Percentiles rank a stretch among this genome's conserved stretches.
Conservation (phyloP, 352 stramenopile species). For the Phytophthora chlamydospora region DNA sequence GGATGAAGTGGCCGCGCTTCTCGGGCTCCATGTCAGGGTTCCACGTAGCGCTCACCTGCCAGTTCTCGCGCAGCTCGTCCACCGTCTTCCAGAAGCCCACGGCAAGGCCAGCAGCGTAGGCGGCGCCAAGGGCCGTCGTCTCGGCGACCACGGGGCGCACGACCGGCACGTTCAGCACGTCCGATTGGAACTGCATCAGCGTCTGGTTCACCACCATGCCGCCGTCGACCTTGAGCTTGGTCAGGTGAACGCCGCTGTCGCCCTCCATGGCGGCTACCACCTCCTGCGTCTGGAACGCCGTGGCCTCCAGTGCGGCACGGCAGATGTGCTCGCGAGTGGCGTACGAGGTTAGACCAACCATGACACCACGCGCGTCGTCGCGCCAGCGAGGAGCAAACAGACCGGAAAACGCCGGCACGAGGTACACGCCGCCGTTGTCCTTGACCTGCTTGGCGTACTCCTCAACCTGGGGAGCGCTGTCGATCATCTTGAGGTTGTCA, state of each 20-base stretch:
- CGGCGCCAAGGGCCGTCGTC: slow-evolving; percentile 98
- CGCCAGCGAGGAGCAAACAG: slow-evolving; percentile 98
- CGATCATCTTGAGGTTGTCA: slow-evolving; percentile 98
- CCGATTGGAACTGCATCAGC: slow-evolving; percentile 99
- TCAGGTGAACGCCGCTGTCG: slow-evolving; percentile 90
- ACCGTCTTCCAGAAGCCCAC: slow-evolving; percentile 95
- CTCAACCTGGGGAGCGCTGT: slow-evolving; percentile 89
- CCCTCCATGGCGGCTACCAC: slow-evolving; percentile 95
- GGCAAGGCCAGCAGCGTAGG: slow-evolving; percentile 96
- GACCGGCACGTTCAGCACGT: slow-evolving; percentile 95
- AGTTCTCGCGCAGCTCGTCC: slow-evolving; percentile 86
- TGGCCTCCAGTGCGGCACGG: slow-evolving; percentile 95
- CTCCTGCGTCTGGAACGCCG: slow-evolving; percentile 96
- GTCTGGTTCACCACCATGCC: slow-evolving; percentile 97
- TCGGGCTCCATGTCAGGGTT: slow-evolving; percentile 71
- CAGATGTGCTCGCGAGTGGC: slow-evolving; percentile 96
- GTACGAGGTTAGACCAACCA: slow-evolving; percentile 96
- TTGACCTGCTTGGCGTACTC: slow-evolving; percentile 82
- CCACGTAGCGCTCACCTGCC: slow-evolving; percentile 78
- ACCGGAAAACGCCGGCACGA: slow-evolving; percentile 98
- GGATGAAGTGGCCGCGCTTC: slow-evolving; percentile 61
- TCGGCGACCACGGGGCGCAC: slow-evolving; percentile 94
- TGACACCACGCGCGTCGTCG: slow-evolving; percentile 95
- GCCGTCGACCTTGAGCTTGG: slow-evolving; percentile 96
- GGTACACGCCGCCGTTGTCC: slow-evolving; percentile 97